phyloP scores from a whole-genome alignment of 352 stramenopile species.

The Phytophthora sp. region DNA sequence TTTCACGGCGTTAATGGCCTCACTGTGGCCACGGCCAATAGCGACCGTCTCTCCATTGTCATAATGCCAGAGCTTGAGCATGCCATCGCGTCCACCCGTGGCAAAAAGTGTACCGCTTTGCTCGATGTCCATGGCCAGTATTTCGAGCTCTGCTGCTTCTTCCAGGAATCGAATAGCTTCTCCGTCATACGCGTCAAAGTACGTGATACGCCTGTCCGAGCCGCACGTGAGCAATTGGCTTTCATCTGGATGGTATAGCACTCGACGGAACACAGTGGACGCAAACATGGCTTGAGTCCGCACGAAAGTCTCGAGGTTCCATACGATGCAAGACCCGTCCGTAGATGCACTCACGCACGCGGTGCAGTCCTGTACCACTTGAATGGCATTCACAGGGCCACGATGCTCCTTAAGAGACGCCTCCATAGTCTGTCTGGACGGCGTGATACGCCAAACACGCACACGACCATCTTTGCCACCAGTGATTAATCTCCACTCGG shows the following conservation, averaged over 20 bases:
- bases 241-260: constrained; percentile 97
- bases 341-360: constrained; percentile 81
- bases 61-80: constrained; percentile 97
- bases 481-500: constrained; percentile 92
- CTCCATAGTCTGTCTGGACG: constrained; percentile 94
- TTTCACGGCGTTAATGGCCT: constrained; percentile 92
- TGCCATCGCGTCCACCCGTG: constrained; percentile 89
- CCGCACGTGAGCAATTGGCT: constrained; percentile 96
- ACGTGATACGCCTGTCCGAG: constrained; percentile 95
- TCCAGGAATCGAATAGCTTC: constrained; percentile 95
- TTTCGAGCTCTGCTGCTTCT: constrained; percentile 87
- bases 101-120: constrained; percentile 90
- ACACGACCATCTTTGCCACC: constrained; percentile 95
- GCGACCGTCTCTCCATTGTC: constrained; percentile 93
- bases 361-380: constrained; percentile 74
- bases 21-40: constrained; percentile 93
- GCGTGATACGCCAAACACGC: constrained; percentile 93
- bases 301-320: constrained; percentile 94
- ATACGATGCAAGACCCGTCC: constrained; percentile 95
- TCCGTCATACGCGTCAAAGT: constrained; percentile 96
- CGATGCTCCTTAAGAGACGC: constrained; percentile 96
- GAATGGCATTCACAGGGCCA: constrained; percentile 92
- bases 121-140: constrained; percentile 95
- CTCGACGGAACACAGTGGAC: constrained; percentile 93
- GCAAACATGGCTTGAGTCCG: constrained; percentile 96